Evolutionary conservation across 2,329 filamentous ascomycete genomes (phyloP).

Genomic region (Colletotrichum destructivum): DNA sequence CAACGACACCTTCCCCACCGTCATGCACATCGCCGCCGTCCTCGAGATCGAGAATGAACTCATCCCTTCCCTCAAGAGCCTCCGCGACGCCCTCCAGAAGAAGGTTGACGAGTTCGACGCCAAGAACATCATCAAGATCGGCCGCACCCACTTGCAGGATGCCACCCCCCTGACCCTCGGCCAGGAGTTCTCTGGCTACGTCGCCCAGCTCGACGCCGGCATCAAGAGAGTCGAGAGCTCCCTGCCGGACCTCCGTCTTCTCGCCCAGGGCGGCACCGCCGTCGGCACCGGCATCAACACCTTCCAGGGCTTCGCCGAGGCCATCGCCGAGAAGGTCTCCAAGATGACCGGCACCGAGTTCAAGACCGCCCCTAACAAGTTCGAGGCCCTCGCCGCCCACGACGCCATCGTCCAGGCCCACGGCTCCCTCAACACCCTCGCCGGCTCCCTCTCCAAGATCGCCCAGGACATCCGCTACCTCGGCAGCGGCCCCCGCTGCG

Average conservation of each 20-base stretch:
- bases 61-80: conserved; percentile 84
- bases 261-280: conserved; percentile 96
- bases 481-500: conserved; percentile 94
- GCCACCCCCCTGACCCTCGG: conserved; percentile 95
- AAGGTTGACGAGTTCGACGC: conserved; percentile 91
- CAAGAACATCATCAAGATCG: conserved; percentile 97
- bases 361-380: conserved; percentile 98
- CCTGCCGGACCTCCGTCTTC: conserved; percentile 86
- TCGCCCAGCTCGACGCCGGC: conserved; percentile 92
- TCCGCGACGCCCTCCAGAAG: conserved; percentile 86
- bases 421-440: conserved; percentile 93
- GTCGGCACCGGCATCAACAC: conserved; percentile 99
- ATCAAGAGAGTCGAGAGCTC: conserved; percentile 88
- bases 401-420: conserved; percentile 96
- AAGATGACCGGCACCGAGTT: conserved; percentile 95
- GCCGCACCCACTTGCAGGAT: conserved; percentile 96
- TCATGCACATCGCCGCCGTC: conserved; percentile 99
- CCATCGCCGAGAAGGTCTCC: conserved; percentile 89
- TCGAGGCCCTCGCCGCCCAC: conserved; percentile 95
- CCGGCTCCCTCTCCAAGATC: conserved; percentile 94
- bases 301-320: conserved; percentile 95
- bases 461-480: conserved; percentile 98
- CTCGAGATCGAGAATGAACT: conserved; percentile 91
- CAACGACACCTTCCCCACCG: conserved; percentile 99
- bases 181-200: conserved; percentile 98